These are phyloP conservation scores for Apiospora rasikravindrae DNA, from an alignment of 2,329 filamentous ascomycete genomes.

Conservation along the genomic window DNA sequence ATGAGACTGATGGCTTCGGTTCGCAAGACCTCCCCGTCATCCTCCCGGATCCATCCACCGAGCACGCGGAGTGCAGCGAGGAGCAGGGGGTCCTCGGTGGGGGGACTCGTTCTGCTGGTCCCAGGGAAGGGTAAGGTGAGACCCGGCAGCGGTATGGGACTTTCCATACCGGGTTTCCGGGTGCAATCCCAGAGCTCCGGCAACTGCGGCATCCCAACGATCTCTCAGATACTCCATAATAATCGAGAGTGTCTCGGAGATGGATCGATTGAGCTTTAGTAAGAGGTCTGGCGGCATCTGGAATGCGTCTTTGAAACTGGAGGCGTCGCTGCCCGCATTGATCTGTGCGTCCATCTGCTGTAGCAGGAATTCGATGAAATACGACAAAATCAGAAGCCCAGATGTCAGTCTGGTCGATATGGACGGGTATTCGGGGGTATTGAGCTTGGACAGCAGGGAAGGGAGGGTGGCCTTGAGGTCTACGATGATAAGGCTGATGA, in stretches of 20 bases:
- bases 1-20: slow-evolving; percentile 62
- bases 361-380: slow-evolving; percentile 64
- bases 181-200: slow-evolving; percentile 66
- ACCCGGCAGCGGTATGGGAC: slow-evolving; percentile 51
- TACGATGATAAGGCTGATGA: slow-evolving; percentile 69
- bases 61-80: slow-evolving; percentile 63
- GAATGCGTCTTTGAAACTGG: slow-evolving; percentile 37
- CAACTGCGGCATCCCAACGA: slow-evolving; percentile 70
- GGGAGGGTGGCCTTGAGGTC: slow-evolving; percentile 69
- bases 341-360: slow-evolving; percentile 56
- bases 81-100: slow-evolving; percentile 61
- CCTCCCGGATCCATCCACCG: slow-evolving; percentile 72
- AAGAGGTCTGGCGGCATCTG: slow-evolving; percentile 63
- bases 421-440: slow-evolving; percentile 56
- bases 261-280: slow-evolving; percentile 63
- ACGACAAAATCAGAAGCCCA: slow-evolving; percentile 66
- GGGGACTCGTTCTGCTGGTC: slow-evolving; percentile 56
- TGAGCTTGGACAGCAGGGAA: slow-evolving; percentile 62
- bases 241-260: slow-evolving; percentile 67
- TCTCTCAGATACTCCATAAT: slow-evolving; percentile 71
- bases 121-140: slow-evolving; percentile 59
- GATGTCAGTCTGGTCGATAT: slow-evolving; percentile 61
- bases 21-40: slow-evolving; percentile 65
- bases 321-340: slow-evolving; percentile 24
- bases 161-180: slow-evolving; percentile 55